Evolutionary conservation across 768 basidiomycete genomes (phyloP), one percentile per base, ranked within the genome.

Genomic region (Boletus speciosus): DNA sequence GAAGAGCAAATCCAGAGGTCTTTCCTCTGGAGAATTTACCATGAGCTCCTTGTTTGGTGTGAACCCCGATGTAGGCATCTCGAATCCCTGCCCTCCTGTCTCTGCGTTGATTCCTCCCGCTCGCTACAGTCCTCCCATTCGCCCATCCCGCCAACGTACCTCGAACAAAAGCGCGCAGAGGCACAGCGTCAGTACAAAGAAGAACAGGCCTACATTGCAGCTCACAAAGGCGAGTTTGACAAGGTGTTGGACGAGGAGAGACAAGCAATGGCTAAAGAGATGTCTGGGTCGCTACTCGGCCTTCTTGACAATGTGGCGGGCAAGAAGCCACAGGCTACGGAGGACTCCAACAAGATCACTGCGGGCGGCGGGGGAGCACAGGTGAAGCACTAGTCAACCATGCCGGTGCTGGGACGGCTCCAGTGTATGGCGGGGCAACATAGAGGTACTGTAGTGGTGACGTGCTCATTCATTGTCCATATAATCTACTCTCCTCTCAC

Each of bases 191-290:
- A 73, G 45, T 83, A 82, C 69, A 70, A 65, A 52, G 79, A 81
- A 52, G 82, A 83, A 55, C 76, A 79, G 53, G 73, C 77, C 48
- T 82, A 80, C 61, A 75, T 83, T 57, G 67, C 67, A 34, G 63
- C 77, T 38, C 76, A 83, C 70, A 81, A 78, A 64, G 74, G 60
- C 34, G 72, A 78, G 46, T 80, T 82, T 57, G 78, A 82, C 56
- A 66, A 71, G 49, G 49, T 74, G 62, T 66, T 82, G 60, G 80
- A 82, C 61, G 81, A 81, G 49, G 80, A 82, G 40, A 73, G 69
- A 50, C 72, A 82, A 63, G 73, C 73, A 31, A 73, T 77, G 72
- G 71, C 73, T 54, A 71, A 71, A 56, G 77, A 81, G 62, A 74
- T 80, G 77, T 69, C 73, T 2, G 76, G 74, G 16, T 76, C 72